Percentiles rank a stretch among this genome's conserved stretches.
Conservation (phyloP, 352 stramenopile species). For the Globisporangium nagaii region DNA sequence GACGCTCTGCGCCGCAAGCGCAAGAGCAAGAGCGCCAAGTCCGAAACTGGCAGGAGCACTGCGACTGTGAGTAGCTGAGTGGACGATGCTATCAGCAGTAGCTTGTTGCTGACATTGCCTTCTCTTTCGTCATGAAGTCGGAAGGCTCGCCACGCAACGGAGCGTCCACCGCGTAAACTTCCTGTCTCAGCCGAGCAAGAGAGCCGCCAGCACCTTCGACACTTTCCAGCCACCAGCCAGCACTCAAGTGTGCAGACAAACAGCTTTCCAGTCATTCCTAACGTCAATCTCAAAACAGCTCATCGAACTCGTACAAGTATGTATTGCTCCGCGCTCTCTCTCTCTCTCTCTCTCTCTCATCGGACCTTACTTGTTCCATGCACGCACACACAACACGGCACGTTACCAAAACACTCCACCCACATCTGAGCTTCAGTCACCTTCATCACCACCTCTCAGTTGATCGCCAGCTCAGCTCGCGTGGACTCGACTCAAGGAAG, state of each 20-base stretch:
- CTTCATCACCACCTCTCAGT: not conserved
- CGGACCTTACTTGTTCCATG: not conserved
- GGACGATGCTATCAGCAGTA: not conserved
- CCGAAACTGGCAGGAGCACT: conserved; percentile 7
- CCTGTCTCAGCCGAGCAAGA: no score
- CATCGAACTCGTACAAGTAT: not conserved
- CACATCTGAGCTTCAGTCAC: not conserved
- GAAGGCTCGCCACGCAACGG: conserved; percentile 2
- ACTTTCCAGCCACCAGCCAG: not conserved
- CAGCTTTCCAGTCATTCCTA: no score
- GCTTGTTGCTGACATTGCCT: not conserved
- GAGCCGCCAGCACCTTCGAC: not conserved
- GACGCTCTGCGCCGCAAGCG: conserved; percentile 29
- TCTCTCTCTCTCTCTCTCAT: not conserved
- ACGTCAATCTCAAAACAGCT: not conserved
- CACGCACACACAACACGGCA: not conserved
- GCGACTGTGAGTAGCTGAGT: conserved; percentile 2
- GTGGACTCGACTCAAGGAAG: no score
- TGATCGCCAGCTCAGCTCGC: no score
- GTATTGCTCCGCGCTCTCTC: not conserved
- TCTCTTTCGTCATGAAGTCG: not conserved
- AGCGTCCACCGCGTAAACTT: not conserved
- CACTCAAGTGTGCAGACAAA: no score
- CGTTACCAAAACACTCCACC: not conserved
- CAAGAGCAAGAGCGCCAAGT: conserved; percentile 23